phyloP scores from a whole-genome alignment of 2,329 filamentous ascomycete species.

The Cryphonectria radicalis region DNA sequence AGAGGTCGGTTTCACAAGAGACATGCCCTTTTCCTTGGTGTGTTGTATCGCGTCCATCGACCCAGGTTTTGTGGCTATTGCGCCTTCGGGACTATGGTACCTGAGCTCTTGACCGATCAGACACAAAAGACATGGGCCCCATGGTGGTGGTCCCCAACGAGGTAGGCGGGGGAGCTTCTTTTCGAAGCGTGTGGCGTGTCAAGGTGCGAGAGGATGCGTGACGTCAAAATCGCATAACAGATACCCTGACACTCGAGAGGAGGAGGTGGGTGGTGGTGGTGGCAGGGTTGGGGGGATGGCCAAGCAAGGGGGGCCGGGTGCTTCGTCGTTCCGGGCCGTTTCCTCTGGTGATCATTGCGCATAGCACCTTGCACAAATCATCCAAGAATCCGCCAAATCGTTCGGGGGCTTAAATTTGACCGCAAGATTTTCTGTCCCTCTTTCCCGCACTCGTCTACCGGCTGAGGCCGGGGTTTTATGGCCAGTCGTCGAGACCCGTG shows the following conservation, averaged over 20 bases:
- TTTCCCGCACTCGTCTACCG: not conserved
- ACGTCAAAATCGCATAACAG: conserved; percentile 26
- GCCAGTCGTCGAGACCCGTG: conserved; percentile 26
- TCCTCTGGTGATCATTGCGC: not conserved
- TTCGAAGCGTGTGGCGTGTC: not conserved
- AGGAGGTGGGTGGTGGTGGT: too few species aligned
- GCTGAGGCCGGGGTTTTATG: conserved; percentile 1
- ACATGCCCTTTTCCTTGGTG: conserved; percentile 8
- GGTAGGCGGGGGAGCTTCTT: not conserved
- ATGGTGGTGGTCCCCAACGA: not conserved
- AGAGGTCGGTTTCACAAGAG: not conserved
- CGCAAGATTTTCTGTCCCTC: not conserved
- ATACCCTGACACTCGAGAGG: not conserved
- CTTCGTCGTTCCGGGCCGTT: not conserved
- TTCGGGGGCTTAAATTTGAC: conserved; percentile 3
- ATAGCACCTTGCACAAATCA: not conserved
- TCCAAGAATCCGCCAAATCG: conserved; percentile 1
- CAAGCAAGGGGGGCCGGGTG: not conserved
- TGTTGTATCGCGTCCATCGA: not conserved
- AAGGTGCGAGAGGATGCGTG: conserved; percentile 10
- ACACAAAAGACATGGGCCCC: conserved; percentile 1
- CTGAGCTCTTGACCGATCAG: not conserved
- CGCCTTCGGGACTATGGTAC: not conserved
- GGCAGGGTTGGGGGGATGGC: not conserved
- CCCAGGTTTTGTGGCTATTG: not conserved